phyloP scores from a whole-genome alignment of 768 basidiomycete species.

The Leccinum barrowsii region DNA sequence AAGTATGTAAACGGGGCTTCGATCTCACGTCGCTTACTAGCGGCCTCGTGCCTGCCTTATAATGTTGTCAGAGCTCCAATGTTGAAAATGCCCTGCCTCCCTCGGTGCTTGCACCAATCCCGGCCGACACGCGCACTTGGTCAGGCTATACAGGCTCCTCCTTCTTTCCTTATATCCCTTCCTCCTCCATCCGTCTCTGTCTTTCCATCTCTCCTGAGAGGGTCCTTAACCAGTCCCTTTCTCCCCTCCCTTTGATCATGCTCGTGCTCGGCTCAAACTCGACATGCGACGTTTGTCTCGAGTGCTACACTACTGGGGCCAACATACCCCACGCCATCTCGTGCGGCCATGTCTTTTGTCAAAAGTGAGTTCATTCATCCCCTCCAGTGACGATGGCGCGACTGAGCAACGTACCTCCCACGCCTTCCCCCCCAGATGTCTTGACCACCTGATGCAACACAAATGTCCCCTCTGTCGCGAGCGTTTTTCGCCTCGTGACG shows the following conservation, averaged over 20 bases:
- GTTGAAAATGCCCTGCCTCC: conserved; percentile 19
- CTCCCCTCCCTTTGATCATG: conserved; percentile 41
- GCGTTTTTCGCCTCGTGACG: conserved; percentile 42
- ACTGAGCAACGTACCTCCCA: not conserved
- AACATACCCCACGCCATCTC: conserved; percentile 62
- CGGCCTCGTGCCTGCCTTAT: conserved; percentile 36
- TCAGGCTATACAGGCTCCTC: conserved; percentile 19
- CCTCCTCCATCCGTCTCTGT: conserved; percentile 1
- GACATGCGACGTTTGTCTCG: conserved; percentile 74
- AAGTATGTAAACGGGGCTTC: conserved; percentile 20
- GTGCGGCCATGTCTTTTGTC: conserved; percentile 74
- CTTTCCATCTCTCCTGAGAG: conserved; percentile 11
- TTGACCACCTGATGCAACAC: conserved; percentile 44
- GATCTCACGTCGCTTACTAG: conserved; percentile 33
- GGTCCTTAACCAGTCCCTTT: conserved; percentile 36
- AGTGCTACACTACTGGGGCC: conserved; percentile 49
- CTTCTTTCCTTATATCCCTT: conserved; percentile 22
- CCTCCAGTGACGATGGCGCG: conserved; percentile 12
- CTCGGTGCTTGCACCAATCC: conserved; percentile 21
- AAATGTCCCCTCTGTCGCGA: conserved; percentile 65
- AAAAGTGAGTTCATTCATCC: conserved; percentile 30
- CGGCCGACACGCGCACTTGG: conserved; percentile 30
- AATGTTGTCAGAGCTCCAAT: conserved; percentile 23
- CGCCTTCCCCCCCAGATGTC: conserved; percentile 41
- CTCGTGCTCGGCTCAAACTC: conserved; percentile 62